These are phyloP conservation scores for Sesbania bispinosa DNA, from an alignment of 306 rosid species.

Conservation along the genomic window DNA sequence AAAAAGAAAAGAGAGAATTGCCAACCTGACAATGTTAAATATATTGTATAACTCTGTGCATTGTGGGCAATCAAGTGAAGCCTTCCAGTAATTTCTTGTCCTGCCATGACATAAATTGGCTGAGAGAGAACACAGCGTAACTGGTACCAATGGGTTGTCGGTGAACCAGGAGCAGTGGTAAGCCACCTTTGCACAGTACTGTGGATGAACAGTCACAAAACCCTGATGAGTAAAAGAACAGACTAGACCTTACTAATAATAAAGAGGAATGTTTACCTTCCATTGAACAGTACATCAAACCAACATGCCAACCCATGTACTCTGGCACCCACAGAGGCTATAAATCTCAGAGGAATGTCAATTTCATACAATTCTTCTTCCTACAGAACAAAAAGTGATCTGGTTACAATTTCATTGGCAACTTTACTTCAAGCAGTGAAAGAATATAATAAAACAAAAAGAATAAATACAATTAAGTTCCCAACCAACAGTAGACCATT, in stretches of 20 bases:
- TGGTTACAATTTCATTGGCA: not conserved
- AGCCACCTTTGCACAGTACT: constrained; percentile 98
- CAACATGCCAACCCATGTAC: constrained; percentile 98
- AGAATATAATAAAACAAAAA: not conserved
- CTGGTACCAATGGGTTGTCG: constrained; percentile 97
- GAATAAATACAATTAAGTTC: not conserved
- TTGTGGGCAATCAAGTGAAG: constrained; percentile 89
- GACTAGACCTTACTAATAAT: not conserved
- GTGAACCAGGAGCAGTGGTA: constrained; percentile 92
- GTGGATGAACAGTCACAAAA: constrained; percentile 17
- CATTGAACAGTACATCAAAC: constrained; percentile 92
- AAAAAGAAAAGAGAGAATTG: not conserved
- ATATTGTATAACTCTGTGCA: constrained; percentile 85
- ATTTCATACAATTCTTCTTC: constrained; percentile 90
- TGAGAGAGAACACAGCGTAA: constrained; percentile 90
- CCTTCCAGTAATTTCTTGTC: constrained; percentile 92
- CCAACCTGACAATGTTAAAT: constrained; percentile 76
- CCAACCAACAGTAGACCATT: not conserved
- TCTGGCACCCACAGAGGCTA: constrained; percentile 82
- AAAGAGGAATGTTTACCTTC: constrained; percentile 57
- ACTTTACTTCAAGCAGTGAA: constrained; percentile 6
- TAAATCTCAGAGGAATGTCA: constrained; percentile 77
- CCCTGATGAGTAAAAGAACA: not conserved
- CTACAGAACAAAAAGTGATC: constrained; percentile 35
- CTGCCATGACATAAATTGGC: constrained; percentile 93